These are phyloP conservation scores for Sarocladiaceae sp. DNA, from an alignment of 2,329 filamentous ascomycete species.

Conservation along the genomic window DNA sequence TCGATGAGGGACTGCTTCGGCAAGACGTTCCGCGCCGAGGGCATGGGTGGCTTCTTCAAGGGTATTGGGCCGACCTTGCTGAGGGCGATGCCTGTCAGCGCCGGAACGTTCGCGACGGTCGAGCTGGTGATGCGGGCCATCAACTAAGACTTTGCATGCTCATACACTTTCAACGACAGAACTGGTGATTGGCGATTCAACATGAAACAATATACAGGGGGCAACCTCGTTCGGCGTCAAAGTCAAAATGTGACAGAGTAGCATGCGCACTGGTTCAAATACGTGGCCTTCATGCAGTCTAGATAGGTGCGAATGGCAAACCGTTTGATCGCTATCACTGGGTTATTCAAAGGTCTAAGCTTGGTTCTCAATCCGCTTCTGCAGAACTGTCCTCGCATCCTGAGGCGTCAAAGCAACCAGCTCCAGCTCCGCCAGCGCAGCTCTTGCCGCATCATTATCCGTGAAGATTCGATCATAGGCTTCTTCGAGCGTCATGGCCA, in stretches of 20 bases:
- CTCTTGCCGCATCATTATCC: constrained; percentile 51
- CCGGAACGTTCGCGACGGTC: constrained; percentile 90
- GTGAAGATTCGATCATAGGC: constrained; percentile 51
- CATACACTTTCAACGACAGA: too few relatives aligned
- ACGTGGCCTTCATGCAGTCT: too few relatives aligned
- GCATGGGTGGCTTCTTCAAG: constrained; percentile 84
- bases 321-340: too few relatives aligned
- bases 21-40: constrained; percentile 73
- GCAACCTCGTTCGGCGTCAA: too few relatives aligned
- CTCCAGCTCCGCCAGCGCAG: constrained; percentile 54
- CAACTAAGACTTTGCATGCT: constrained; percentile 26
- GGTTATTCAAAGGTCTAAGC: too few relatives aligned
- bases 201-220: too few relatives aligned
- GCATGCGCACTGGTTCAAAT: neutral
- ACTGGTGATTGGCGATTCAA: constrained; percentile 3
- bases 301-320: too few relatives aligned
- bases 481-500: constrained; percentile 40
- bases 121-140: constrained; percentile 61
- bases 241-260: too few relatives aligned
- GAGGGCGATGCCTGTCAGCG: constrained; percentile 94
- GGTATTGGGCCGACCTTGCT: constrained; percentile 84
- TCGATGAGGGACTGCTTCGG: constrained; percentile 86
- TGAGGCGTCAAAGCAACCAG: constrained; percentile 55
- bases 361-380: constrained; percentile 61
- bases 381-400: constrained; percentile 60